Conservation (phyloP, 2,329 filamentous ascomycete genomes). For the Fusarium chlamydosporum region DNA sequence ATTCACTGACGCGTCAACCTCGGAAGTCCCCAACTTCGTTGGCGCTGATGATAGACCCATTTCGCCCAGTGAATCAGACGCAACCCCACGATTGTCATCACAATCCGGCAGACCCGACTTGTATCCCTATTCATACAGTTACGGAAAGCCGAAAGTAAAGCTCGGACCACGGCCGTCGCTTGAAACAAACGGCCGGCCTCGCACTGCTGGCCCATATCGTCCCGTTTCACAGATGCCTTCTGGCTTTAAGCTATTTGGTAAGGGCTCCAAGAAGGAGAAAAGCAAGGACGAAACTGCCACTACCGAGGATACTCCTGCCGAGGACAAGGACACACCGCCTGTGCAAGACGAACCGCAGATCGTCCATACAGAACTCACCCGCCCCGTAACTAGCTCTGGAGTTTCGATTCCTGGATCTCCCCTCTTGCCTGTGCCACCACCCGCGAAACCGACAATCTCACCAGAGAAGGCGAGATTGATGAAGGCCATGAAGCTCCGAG, state of each 20-base stretch:
- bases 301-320: slow-evolving; percentile 56
- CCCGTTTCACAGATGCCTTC: slow-evolving; percentile 85
- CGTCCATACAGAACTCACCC: slow-evolving; percentile 43
- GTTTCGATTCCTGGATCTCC: slow-evolving; percentile 58
- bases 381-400: slow-evolving; percentile 63
- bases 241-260: slow-evolving; percentile 79
- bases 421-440: slow-evolving; percentile 59
- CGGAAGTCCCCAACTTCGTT: slow-evolving; percentile 67
- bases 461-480: slow-evolving; percentile 92
- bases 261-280: slow-evolving; percentile 65
- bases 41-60: slow-evolving; percentile 62
- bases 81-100: slow-evolving; percentile 63
- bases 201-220: slow-evolving; percentile 73
- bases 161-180: slow-evolving; percentile 86
- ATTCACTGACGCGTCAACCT: slow-evolving; percentile 62
- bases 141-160: slow-evolving; percentile 85
- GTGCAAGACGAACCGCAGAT: slow-evolving; percentile 52
- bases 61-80: slow-evolving; percentile 63
- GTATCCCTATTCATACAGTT: slow-evolving; percentile 64
- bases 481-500: slow-evolving; percentile 92
- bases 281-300: slow-evolving; percentile 48
- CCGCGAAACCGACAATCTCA: slow-evolving; percentile 71
- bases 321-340: slow-evolving; percentile 57
- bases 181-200: slow-evolving; percentile 72
- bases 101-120: slow-evolving; percentile 67